Evolutionary conservation across 495 filamentous ascomycete species (phyloP), one percentile per base, ranked within the genome.

Genomic region (Corynascus novoguineensis): DNA sequence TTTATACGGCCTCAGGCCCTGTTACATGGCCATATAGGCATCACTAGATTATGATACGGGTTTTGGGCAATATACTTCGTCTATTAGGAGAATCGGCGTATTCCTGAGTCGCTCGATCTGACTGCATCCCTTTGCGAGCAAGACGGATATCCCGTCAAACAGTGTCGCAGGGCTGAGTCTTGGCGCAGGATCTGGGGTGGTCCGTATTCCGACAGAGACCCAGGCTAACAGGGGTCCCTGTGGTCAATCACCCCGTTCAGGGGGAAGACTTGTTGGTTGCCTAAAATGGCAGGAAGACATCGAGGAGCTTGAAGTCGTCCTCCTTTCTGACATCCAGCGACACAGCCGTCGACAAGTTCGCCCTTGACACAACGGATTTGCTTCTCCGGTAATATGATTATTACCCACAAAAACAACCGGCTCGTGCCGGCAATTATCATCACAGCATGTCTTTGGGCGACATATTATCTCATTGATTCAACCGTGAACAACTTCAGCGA

Each of bases 371-470:
- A 15, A 21, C n/a, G 37, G 3, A 17, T n/a, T 7, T 4, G 21
- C 9, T 31, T 5, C 37, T 41, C 12, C 28, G 24, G 11, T 17
- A 8, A 48, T 4, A 58, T 58, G 56, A 35, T 58, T 22, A 49
- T 47, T 14, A 45, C 49, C 2, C 40, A 52, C 40, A 58, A 27
- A 7, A 58, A 58, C 27, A 58, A 58, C 17, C 47, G 49, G 27
- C n/a, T 58, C 29, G 40, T 53, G 24, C 56, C 56, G 40, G 56
- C 49, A 0, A 15, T 47, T 9, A 25, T 58, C 25, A 50, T 58
- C 12, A 29, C 56, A 3, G 27, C 24, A 4, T 58, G 56, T n/a
- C 14, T 58, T 5, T 52, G 48, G 35, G 25, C 15, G 5, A 15
- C 50, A 5, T 58, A 58, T 38, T 35, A 25, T 32, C 56, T 58